Conservation (phyloP, 805 yeast genomes). For the Zygoascus tannicola region DNA sequence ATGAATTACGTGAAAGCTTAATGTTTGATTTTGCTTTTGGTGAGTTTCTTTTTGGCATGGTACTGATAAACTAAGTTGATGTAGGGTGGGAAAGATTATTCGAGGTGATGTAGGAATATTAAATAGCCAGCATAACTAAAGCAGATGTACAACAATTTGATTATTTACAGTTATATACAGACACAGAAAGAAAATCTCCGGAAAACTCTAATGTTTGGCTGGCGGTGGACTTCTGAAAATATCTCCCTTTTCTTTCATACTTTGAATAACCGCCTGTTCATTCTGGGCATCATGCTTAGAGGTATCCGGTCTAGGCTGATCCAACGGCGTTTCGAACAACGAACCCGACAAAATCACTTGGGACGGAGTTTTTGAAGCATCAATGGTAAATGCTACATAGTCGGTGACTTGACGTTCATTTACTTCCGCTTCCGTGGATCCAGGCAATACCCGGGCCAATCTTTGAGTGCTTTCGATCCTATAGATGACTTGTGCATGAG, state of each 20-base stretch:
- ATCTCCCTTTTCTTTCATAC: slow-evolving; percentile 31
- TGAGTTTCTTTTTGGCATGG: too few relatives aligned
- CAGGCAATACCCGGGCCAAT: slow-evolving; percentile 39
- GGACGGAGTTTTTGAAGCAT: slow-evolving; percentile 44
- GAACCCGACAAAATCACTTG: slow-evolving; percentile 54
- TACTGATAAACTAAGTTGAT: too few relatives aligned
- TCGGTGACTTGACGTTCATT: slow-evolving; percentile 49
- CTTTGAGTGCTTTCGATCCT: slow-evolving; percentile 55
- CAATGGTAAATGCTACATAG: slow-evolving; percentile 51
- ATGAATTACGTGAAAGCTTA: too few relatives aligned
- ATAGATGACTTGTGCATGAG: slow-evolving; percentile 52
- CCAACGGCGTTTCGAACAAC: slow-evolving; percentile 45
- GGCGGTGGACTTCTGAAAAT: slow-evolving; percentile 29
- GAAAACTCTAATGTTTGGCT: too few relatives aligned
- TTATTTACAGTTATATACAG: too few relatives aligned
- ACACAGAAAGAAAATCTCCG: too few relatives aligned
- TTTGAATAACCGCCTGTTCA: slow-evolving; percentile 19
- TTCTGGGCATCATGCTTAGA: slow-evolving; percentile 20
- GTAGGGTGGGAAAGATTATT: too few relatives aligned
- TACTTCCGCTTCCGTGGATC: slow-evolving; percentile 37
- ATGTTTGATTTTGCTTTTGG: too few relatives aligned
- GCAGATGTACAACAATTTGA: too few relatives aligned
- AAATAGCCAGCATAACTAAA: too few relatives aligned
- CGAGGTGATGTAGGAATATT: too few relatives aligned
- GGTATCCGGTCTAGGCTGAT: slow-evolving; percentile 27